These are phyloP conservation scores for Ramichloridium luteum DNA, from an alignment of 2,329 filamentous ascomycete species.

Conservation along the genomic window DNA sequence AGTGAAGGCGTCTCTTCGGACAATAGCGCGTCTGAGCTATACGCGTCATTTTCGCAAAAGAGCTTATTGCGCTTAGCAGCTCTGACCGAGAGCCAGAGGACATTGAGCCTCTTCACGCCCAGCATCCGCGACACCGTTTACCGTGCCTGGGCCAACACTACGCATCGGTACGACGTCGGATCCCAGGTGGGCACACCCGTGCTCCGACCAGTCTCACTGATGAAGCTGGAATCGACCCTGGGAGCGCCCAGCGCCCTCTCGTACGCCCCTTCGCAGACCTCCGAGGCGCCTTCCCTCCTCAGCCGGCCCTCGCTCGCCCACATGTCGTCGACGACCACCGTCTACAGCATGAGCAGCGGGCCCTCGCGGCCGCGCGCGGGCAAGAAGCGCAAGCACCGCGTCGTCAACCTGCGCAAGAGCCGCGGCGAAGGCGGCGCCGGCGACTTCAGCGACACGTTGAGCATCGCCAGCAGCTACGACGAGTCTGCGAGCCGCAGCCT, in stretches of 20 bases:
- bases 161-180: conserved; percentile 51
- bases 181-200: conserved; percentile 29
- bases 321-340: conserved; percentile 41
- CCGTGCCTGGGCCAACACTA: conserved; percentile 75
- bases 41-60: conserved; percentile 90
- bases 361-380: conserved; percentile 48
- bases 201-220: conserved; percentile 33
- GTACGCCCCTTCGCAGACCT: conserved; percentile 45
- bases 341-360: conserved; percentile 45
- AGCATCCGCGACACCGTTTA: conserved; percentile 85
- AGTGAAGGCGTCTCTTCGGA: conserved; percentile 57
- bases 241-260: conserved; percentile 45
- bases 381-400: conserved; percentile 70
- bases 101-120: conserved; percentile 81
- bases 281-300: conserved; percentile 53
- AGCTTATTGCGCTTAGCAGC: conserved; percentile 74
- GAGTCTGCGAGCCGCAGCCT: conserved; percentile 15
- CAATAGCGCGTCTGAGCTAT: conserved; percentile 67
- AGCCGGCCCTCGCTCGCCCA: conserved; percentile 56
- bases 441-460: conserved; percentile 24
- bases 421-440: conserved; percentile 37
- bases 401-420: conserved; percentile 65
- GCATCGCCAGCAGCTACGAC: conserved; percentile 33
- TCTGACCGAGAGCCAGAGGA: conserved; percentile 77
- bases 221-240: conserved; percentile 34